Percentiles rank a stretch among this genome's conserved stretches.
phyloP scores from a whole-genome alignment of 1,284 basidiomycete genomes.

The Clitocybe nebularis region DNA sequence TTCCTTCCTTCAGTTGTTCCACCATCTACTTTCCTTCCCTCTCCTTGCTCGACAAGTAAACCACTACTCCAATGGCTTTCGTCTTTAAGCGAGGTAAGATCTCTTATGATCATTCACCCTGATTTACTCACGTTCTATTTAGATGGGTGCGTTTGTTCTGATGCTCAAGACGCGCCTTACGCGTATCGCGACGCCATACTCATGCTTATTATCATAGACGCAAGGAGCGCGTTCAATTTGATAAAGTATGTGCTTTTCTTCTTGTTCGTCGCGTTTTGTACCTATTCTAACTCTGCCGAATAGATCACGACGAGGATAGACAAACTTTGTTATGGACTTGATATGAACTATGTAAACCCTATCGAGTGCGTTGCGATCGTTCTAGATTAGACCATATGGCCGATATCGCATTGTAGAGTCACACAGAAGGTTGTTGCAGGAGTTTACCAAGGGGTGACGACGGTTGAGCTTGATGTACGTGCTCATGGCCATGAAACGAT shows the following conservation, averaged over 20 bases:
- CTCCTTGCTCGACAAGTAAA: slow-evolving; percentile 6
- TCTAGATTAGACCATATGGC: background rate
- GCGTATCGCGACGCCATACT: slow-evolving; percentile 32
- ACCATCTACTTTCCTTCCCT: slow-evolving; percentile 13
- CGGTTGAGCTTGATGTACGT: slow-evolving; percentile 92
- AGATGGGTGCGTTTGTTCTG: slow-evolving; percentile 60
- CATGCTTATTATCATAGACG: slow-evolving; percentile 43
- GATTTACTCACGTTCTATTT: slow-evolving; percentile 17
- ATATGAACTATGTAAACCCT: slow-evolving; percentile 90
- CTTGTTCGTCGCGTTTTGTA: slow-evolving; percentile 10
- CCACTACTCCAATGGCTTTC: slow-evolving; percentile 46
- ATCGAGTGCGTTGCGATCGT: slow-evolving; percentile 67
- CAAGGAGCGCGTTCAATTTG: slow-evolving; percentile 84
- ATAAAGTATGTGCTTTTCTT: slow-evolving; percentile 54
- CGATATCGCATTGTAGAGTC: slow-evolving; percentile 44
- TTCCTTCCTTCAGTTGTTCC: slow-evolving; percentile 13
- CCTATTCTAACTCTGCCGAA: slow-evolving; percentile 17
- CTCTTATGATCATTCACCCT: background rate
- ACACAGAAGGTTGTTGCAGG: slow-evolving; percentile 95
- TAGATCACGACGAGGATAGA: slow-evolving; percentile 89
- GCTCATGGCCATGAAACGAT: background rate
- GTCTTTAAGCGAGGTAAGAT: slow-evolving; percentile 73
- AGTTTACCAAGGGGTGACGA: slow-evolving; percentile 95
- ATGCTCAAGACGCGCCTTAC: no score
- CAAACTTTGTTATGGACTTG: slow-evolving; percentile 97